phyloP scores from a whole-genome alignment of 768 basidiomycete genomes.

The Zangia roseola region DNA sequence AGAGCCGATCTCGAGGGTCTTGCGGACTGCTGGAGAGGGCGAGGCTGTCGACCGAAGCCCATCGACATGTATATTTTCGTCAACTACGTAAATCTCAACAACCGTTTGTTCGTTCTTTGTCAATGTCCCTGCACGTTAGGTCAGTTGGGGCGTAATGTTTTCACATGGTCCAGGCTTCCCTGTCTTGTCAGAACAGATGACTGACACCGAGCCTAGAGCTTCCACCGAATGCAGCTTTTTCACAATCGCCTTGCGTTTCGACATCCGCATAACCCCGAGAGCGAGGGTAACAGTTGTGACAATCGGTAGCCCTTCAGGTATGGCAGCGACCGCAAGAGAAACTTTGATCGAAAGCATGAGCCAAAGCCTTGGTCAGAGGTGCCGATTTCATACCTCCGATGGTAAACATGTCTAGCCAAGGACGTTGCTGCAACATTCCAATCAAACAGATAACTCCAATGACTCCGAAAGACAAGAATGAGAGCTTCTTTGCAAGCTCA shows the following conservation, averaged over 20 bases:
- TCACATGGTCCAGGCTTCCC: constrained; percentile 42
- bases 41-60: constrained; percentile 39
- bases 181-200: constrained; percentile 97
- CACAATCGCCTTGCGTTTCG: constrained; percentile 92
- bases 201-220: constrained; percentile 90
- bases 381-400: constrained; percentile 74
- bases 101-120: constrained; percentile 98
- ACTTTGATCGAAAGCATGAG: constrained; percentile 47
- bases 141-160: not conserved
- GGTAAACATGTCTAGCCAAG: constrained; percentile 98
- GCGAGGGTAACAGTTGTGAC: constrained; percentile 97
- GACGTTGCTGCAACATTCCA: constrained; percentile 79
- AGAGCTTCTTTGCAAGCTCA: constrained; percentile 90
- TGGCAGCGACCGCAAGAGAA: constrained; percentile 96
- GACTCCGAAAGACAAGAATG: constrained; percentile 86
- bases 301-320: constrained; percentile 94
- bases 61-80: constrained; percentile 73
- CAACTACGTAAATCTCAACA: constrained; percentile 82
- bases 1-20: constrained; percentile 78
- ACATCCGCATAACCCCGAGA: constrained; percentile 91
- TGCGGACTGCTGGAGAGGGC: constrained; percentile 66
- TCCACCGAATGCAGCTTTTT: constrained; percentile 97
- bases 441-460: constrained; percentile 93
- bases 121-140: constrained; percentile 59
- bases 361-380: not conserved